Percentiles rank a stretch among this genome's conserved stretches.
phyloP scores from a whole-genome alignment of 306 rosid genomes.

The Comarum palustre region DNA sequence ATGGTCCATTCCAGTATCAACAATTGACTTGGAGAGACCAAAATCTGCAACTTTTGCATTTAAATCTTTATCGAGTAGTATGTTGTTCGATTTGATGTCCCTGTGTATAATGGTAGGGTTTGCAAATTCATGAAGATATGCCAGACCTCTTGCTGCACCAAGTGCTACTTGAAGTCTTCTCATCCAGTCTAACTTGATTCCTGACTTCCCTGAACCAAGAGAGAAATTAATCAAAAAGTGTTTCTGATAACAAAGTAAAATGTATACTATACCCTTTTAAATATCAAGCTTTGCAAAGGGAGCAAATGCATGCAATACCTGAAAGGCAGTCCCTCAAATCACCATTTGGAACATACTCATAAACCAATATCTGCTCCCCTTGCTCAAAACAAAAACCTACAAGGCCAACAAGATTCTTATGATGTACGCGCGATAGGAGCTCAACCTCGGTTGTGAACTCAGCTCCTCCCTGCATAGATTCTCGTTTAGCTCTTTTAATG shows the following conservation, averaged over 20 bases:
- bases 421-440: conserved; percentile 85
- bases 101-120: conserved; percentile 76
- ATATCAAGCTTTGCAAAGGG: not conserved
- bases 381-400: conserved; percentile 72
- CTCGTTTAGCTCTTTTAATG: conserved; percentile 60
- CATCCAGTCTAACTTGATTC: conserved; percentile 69
- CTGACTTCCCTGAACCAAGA: conserved; percentile 52
- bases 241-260: too few relatives aligned
- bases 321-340: conserved; percentile 54
- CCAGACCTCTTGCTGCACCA: conserved; percentile 72
- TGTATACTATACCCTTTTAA: not conserved
- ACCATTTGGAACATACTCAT: conserved; percentile 71
- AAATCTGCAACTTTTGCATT: conserved; percentile 80
- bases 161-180: conserved; percentile 59
- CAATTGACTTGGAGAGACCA: conserved; percentile 71
- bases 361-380: conserved; percentile 82
- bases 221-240: not conserved
- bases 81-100: conserved; percentile 75
- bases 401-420: conserved; percentile 72
- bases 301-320: conserved; percentile 41
- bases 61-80: conserved; percentile 58
- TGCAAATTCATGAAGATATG: conserved; percentile 75
- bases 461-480: conserved; percentile 63
- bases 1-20: conserved; percentile 48
- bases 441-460: conserved; percentile 86